A percentile compares a stretch with the other conserved stretches of the same genome.
Conservation (phyloP, 2,329 filamentous ascomycete genomes). For the Ophiostoma novo-ulmi region DNA sequence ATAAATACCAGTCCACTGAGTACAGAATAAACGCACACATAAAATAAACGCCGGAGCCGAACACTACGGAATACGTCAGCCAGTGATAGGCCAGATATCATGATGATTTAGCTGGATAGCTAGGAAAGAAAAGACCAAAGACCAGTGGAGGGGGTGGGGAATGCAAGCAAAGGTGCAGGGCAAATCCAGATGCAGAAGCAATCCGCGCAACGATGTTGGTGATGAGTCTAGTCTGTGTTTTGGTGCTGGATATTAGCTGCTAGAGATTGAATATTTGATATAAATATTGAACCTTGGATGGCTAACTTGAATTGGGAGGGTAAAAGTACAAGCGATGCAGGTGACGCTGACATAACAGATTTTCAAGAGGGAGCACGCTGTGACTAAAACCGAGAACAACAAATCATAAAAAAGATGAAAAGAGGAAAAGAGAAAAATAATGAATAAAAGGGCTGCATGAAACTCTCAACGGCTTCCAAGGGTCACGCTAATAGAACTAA, state of each 20-base stretch:
- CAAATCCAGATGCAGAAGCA: constrained; percentile 6
- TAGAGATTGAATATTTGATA: background rate
- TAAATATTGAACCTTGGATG: background rate
- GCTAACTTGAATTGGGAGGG: background rate
- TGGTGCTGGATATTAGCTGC: background rate
- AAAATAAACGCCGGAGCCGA: constrained; percentile 4
- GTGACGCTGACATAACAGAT: background rate
- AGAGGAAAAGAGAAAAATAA: background rate
- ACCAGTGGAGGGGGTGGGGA: background rate
- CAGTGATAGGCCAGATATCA: background rate
- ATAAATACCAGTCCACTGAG: background rate
- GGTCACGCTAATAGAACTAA: constrained; percentile 8
- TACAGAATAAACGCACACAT: background rate
- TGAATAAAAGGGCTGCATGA: background rate
- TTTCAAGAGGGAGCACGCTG: too few relatives aligned
- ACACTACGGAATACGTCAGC: background rate
- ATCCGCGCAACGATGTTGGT: constrained; percentile 8
- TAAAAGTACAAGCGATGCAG: background rate
- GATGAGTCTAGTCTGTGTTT: background rate
- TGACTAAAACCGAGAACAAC: too few relatives aligned
- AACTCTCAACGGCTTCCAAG: constrained; percentile 1
- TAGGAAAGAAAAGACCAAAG: background rate
- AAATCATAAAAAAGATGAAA: background rate
- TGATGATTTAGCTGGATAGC: too few relatives aligned
- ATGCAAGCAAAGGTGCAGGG: background rate